Percentiles rank a stretch among this genome's conserved stretches.
Conservation (phyloP, 306 rosid species). For the Trifolium fragiferum region DNA sequence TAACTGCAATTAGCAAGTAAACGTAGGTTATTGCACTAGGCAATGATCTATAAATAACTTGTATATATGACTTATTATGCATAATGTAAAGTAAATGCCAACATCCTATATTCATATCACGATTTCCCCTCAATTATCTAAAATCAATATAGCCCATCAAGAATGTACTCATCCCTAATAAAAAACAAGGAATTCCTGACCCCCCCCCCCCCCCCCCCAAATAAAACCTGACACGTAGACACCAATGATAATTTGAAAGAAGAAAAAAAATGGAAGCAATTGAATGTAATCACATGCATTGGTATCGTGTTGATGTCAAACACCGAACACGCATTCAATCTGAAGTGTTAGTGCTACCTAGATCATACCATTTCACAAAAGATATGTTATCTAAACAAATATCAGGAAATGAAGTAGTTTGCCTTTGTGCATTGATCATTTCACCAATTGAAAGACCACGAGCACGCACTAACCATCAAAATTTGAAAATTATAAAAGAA, state of each 20-base stretch:
- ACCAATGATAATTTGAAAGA: too few species aligned
- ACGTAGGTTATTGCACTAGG: too few species aligned
- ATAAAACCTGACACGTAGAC: too few species aligned
- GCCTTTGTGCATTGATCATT: not conserved
- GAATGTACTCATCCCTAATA: not conserved
- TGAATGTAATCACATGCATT: too few species aligned
- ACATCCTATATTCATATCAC: not conserved
- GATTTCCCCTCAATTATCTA: constrained; percentile 28
- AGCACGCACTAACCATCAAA: constrained; percentile 3
- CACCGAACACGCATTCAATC: too few species aligned
- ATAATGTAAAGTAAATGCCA: not conserved
- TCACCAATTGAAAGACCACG: constrained; percentile 5
- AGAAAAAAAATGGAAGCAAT: too few species aligned
- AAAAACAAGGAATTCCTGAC: too few species aligned
- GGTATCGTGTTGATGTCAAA: too few species aligned
- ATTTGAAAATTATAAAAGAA: not conserved
- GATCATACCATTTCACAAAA: not conserved
- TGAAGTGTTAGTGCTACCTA: not conserved
- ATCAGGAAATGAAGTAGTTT: not conserved
- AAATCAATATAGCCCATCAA: not conserved
- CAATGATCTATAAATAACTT: not conserved
- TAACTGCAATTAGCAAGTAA: too few species aligned
- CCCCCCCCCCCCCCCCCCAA: too few species aligned
- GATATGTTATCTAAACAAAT: not conserved
- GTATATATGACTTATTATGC: too few species aligned